Evolutionary conservation across 306 rosid genomes (phyloP).

Genomic region (Sophora flavescens): DNA sequence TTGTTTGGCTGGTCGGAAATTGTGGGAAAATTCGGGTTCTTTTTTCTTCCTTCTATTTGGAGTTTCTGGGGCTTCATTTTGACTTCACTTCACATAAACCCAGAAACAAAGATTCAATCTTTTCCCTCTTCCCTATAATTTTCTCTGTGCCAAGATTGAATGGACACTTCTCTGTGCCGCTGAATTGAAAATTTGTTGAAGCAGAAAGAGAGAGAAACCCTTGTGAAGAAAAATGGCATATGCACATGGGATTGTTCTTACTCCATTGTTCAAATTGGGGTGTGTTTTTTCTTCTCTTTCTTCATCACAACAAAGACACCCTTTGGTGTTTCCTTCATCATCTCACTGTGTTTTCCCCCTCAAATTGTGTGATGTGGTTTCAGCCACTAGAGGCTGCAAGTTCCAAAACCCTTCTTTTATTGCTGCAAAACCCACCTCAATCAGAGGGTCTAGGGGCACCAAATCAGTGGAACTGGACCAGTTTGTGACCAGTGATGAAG

Average conservation of each 20-base stretch:
- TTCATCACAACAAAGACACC: slow-evolving; percentile 48
- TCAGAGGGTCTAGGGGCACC: slow-evolving; percentile 58
- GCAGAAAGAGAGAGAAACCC: slow-evolving; percentile 18
- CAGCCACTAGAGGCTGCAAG: slow-evolving; percentile 42
- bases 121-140: slow-evolving; percentile 16
- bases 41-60: not conserved
- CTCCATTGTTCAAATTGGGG: slow-evolving; percentile 54
- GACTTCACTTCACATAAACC: slow-evolving; percentile 28
- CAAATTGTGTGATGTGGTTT: slow-evolving; percentile 50
- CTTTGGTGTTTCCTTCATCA: slow-evolving; percentile 43
- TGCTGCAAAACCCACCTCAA: slow-evolving; percentile 44
- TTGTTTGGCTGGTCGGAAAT: slow-evolving; percentile 52
- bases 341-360: slow-evolving; percentile 40
- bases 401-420: slow-evolving; percentile 47
- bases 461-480: slow-evolving; percentile 85
- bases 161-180: slow-evolving; percentile 37
- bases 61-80: slow-evolving; percentile 39
- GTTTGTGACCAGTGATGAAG: slow-evolving; percentile 84
- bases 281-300: slow-evolving; percentile 54
- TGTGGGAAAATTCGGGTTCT: slow-evolving; percentile 21
- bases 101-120: slow-evolving; percentile 46
- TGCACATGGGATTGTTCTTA: slow-evolving; percentile 59
- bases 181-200: slow-evolving; percentile 40
- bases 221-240: slow-evolving; percentile 60
- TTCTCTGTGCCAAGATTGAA: slow-evolving; percentile 3